Percentiles rank a stretch among this genome's conserved stretches.
phyloP scores from a whole-genome alignment of 495 filamentous ascomycete genomes.

The Cercophora samala region DNA sequence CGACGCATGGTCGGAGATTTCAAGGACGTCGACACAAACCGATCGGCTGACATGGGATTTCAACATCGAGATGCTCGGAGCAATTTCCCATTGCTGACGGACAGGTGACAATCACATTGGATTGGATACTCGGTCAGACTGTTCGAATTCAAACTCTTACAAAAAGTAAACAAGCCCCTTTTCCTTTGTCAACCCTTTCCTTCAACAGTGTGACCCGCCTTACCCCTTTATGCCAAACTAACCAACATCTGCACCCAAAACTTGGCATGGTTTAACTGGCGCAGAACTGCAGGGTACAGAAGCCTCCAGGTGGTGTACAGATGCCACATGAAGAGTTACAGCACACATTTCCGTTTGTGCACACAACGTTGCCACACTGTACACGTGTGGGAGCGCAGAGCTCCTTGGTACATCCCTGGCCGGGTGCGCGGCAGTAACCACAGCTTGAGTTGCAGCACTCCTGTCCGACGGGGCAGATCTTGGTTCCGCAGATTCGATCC shows the following conservation, averaged over 20 bases:
- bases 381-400: constrained; percentile 13
- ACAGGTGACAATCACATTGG: neutral
- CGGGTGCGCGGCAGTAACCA: constrained; percentile 23
- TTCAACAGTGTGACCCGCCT: no score
- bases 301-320: constrained; percentile 14
- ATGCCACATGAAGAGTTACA: constrained; percentile 22
- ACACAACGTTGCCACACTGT: constrained; percentile 18
- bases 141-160: neutral
- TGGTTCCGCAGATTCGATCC: constrained; percentile 19
- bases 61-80: neutral
- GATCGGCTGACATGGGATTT: neutral
- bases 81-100: neutral
- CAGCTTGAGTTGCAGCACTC: constrained; percentile 32
- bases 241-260: neutral
- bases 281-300: constrained; percentile 14
- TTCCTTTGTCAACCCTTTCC: neutral
- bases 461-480: constrained; percentile 15
- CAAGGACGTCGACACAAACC: no score
- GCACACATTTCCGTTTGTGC: constrained; percentile 1
- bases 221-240: neutral
- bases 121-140: no score
- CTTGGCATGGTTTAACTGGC: neutral
- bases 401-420: constrained; percentile 23
- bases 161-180: neutral
- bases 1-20: neutral